These are phyloP conservation scores for Aphanomyces stellatus DNA, from an alignment of 352 stramenopile species.

Conservation along the genomic window DNA sequence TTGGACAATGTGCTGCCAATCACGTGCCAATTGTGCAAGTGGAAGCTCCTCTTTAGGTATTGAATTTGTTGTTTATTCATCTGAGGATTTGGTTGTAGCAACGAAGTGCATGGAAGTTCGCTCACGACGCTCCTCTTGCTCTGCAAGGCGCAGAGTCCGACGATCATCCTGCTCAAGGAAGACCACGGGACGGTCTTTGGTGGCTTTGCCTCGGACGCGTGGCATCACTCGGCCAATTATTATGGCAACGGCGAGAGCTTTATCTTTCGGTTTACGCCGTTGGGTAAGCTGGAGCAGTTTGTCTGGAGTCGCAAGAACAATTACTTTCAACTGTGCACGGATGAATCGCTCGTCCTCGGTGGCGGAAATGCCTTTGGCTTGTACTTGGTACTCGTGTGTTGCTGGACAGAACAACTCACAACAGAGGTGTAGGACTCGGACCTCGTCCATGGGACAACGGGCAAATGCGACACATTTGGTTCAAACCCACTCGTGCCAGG, in stretches of 20 bases:
- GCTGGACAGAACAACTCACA: background rate
- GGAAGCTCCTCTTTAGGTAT: conserved; percentile 65
- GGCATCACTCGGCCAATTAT: conserved; percentile 74
- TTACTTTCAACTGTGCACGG: conserved; percentile 87
- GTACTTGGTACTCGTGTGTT: conserved; percentile 50
- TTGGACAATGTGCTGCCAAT: conserved; percentile 68
- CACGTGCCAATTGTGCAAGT: conserved; percentile 70
- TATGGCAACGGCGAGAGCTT: conserved; percentile 84
- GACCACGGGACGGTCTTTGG: conserved; percentile 70
- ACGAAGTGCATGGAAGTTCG: conserved; percentile 63
- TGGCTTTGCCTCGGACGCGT: conserved; percentile 70
- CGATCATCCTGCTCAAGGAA: conserved; percentile 75
- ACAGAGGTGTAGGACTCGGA: conserved; percentile 63
- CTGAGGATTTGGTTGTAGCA: conserved; percentile 17
- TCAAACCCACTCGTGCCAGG: conserved; percentile 64
- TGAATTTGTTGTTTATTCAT: background rate
- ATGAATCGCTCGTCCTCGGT: conserved; percentile 86
- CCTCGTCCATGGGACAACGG: conserved; percentile 71
- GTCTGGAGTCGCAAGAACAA: conserved; percentile 84
- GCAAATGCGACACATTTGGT: conserved; percentile 81
- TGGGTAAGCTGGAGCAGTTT: conserved; percentile 59
- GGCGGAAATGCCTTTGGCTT: conserved; percentile 84
- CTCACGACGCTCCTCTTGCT: conserved; percentile 65
- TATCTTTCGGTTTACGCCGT: conserved; percentile 76
- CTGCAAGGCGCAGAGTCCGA: conserved; percentile 53